Base-by-base conservation (phyloP, 2,329 filamentous ascomycete genomes). In the Verticillium alfalfae region DNA sequence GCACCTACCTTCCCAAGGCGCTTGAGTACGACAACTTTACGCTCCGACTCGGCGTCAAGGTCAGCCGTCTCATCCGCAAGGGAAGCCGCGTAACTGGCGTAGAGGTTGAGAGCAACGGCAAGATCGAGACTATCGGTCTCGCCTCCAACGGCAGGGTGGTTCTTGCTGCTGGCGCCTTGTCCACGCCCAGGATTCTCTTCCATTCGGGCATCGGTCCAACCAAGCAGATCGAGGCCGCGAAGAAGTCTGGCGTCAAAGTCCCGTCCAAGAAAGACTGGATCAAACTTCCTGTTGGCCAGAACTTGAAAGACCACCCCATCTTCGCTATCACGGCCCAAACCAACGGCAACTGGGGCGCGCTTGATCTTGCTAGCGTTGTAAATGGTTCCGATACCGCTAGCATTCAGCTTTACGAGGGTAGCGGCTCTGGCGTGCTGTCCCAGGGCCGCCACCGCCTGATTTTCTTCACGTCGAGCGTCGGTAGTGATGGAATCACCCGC, bases 151-250 rank as follows among this genome's bases (percentile, higher is more conserved):
- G 63, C 61, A 59, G 60, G 15, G 56, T 65, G 22, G 55, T 67
- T 26, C 64, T 67, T 45, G 61, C 65, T 2, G 62, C 65, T 2
- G 64, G 65, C 57, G 63, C 64, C 16, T 57, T 66, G 4, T 66
- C 65, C 6, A 63, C 61, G 57, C 63, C 63, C 8, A 80, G 84
- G 45, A 70, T 88, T 1, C 78, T 88, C 6, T 84, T 84, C 66
- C 77, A 85, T 2, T 83, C 78, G 31, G 85, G 85, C 36, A 76
- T 88, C 34, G 85, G 85, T 1, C 79, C 80, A 1, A 66, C 66
- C 15, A 69, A 74, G 0, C 78, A 86, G 56, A 76, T 88, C 2
- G 62, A 76, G 16, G 70, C 73, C 83, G 2, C 84, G 83, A 0
- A 84, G 22, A 59, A 61, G 10, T 13, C 57, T 13, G 59, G 56